A percentile compares a stretch with the other conserved stretches of the same genome.
Evolutionary conservation across 78 protist genomes (phyloP).

Genomic region (Dictyostelium intermedium): DNA sequence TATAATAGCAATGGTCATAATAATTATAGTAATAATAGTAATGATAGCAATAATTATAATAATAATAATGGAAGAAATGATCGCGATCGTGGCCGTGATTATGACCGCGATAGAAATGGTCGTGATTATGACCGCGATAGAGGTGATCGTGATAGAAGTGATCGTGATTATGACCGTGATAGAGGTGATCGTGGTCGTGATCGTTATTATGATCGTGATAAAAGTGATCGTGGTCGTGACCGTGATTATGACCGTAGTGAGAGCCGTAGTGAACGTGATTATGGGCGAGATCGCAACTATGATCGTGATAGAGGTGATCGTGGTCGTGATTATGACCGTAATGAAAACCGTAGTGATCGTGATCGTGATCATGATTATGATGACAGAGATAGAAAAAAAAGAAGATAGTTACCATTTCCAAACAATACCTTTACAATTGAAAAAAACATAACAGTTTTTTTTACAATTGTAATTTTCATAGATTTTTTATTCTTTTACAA

Average conservation of each 20-base stretch:
- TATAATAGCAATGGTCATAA: not conserved
- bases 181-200: not conserved
- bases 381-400: conserved; percentile 2
- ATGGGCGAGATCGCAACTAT: too few species aligned
- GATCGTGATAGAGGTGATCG: not conserved
- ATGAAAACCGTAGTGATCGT: not conserved
- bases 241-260: not conserved
- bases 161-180: not conserved
- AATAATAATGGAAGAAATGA: too few species aligned
- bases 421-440: not conserved
- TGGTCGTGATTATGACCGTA: not conserved
- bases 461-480: not conserved
- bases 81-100: too few species aligned
- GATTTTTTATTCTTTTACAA: not conserved
- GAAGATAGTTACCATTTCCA: not conserved
- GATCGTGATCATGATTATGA: not conserved
- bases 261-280: not conserved
- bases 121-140: not conserved
- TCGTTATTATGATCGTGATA: not conserved
- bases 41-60: too few species aligned
- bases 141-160: not conserved
- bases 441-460: not conserved
- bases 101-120: not conserved
- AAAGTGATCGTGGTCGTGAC: not conserved
- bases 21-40: not conserved